A percentile compares a stretch with the other conserved stretches of the same genome.
Evolutionary conservation across 164 flowering plant genomes (phyloP).

Genomic region (Taxillus chinensis): DNA sequence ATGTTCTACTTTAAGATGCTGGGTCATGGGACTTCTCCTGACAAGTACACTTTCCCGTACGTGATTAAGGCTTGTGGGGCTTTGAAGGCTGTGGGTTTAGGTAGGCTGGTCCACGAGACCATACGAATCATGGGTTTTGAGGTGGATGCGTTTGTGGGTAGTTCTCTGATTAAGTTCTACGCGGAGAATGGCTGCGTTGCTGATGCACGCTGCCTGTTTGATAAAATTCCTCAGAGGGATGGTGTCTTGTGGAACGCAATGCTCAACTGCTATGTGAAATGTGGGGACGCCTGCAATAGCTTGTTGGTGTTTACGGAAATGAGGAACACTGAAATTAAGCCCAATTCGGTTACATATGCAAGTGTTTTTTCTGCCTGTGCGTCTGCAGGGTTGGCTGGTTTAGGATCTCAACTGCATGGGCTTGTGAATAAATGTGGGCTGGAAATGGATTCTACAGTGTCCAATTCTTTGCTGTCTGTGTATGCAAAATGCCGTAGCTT

Average conservation of each 20-base stretch:
- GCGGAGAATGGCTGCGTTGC: slow-evolving; percentile 39
- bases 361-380: slow-evolving; percentile 51
- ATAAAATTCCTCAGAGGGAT: slow-evolving; percentile 47
- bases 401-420: slow-evolving; percentile 62
- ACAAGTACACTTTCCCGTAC: slow-evolving; percentile 69
- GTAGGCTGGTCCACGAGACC: slow-evolving; percentile 37
- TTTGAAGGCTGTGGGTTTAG: slow-evolving; percentile 34
- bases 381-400: slow-evolving; percentile 19
- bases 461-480: slow-evolving; percentile 59
- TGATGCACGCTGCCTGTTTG: slow-evolving; percentile 55
- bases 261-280: slow-evolving; percentile 52
- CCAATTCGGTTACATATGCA: slow-evolving; percentile 54
- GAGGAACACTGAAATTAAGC: slow-evolving; percentile 33
- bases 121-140: slow-evolving; percentile 37
- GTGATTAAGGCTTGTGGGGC: slow-evolving; percentile 68
- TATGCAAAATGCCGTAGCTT: slow-evolving; percentile 54
- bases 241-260: slow-evolving; percentile 78
- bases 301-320: slow-evolving; percentile 36
- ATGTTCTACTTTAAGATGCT: slow-evolving; percentile 78
- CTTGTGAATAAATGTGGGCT: slow-evolving; percentile 39
- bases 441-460: slow-evolving; percentile 43
- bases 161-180: slow-evolving; percentile 66
- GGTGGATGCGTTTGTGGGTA: slow-evolving; percentile 56
- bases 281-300: slow-evolving; percentile 28
- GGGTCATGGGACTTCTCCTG: slow-evolving; percentile 45